A percentile compares a stretch with the other conserved stretches of the same genome.
phyloP scores from a whole-genome alignment of 495 filamentous ascomycete genomes.

The Tuber calosporum region DNA sequence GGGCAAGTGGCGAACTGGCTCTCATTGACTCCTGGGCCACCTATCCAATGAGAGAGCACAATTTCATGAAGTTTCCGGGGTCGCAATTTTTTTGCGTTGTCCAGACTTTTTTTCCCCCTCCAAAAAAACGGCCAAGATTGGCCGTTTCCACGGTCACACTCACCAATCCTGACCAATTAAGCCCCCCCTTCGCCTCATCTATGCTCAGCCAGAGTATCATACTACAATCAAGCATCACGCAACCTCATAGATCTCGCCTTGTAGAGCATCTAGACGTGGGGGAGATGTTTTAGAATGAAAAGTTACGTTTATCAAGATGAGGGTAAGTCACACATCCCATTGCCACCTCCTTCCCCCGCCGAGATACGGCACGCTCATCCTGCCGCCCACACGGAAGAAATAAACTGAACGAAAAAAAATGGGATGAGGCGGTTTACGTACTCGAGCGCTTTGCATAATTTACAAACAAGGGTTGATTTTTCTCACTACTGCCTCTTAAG shows the following conservation, averaged over 20 bases:
- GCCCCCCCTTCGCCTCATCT: too few relatives aligned
- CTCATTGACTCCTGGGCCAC: too few relatives aligned
- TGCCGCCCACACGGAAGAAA: conserved; percentile 17
- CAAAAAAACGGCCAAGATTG: too few relatives aligned
- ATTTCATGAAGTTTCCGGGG: too few relatives aligned
- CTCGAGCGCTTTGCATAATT: too few relatives aligned
- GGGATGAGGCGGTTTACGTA: conserved; percentile 34
- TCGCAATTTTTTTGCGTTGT: too few relatives aligned
- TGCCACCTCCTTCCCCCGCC: conserved; percentile 10
- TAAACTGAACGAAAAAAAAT: conserved; percentile 12
- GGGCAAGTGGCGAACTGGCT: too few relatives aligned
- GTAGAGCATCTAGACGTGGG: conserved; percentile 24
- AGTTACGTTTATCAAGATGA: conserved; percentile 29
- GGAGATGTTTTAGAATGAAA: conserved; percentile 27
- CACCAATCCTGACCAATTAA: too few relatives aligned
- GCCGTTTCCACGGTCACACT: too few relatives aligned
- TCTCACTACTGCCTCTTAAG: neutral
- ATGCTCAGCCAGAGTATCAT: too few relatives aligned
- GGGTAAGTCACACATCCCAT: conserved; percentile 14
- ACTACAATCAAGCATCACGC: neutral
- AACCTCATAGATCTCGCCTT: conserved; percentile 15
- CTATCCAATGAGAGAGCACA: too few relatives aligned
- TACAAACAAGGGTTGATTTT: neutral
- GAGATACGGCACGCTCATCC: conserved; percentile 17
- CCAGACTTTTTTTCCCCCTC: too few relatives aligned